A percentile compares a stretch with the other conserved stretches of the same genome.
Conservation (phyloP, 768 basidiomycete species). For the Boletus coccyginus region DNA sequence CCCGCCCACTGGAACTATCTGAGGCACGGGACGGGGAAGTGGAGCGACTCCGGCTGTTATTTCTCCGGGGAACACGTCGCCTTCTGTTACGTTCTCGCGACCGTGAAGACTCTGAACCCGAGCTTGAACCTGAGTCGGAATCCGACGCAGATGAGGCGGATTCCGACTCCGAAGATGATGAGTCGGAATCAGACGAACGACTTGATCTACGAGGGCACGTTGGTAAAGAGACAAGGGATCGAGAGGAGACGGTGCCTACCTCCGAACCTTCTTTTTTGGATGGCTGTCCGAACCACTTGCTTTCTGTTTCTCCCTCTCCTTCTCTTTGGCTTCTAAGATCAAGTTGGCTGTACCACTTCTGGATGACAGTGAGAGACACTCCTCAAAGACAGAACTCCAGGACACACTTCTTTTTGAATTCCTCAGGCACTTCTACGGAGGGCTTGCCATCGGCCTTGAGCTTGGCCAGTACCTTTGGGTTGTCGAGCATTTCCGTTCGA, state of each 20-base stretch:
- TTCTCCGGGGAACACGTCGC: constrained; percentile 36
- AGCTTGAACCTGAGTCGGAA: constrained; percentile 38
- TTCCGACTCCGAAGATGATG: constrained; percentile 26
- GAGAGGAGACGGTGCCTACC: constrained; percentile 35
- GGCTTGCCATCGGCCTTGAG: constrained; percentile 70
- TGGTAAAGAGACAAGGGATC: background rate
- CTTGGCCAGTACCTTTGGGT: constrained; percentile 65
- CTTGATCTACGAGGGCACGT: constrained; percentile 29
- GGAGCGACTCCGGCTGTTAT: constrained; percentile 23
- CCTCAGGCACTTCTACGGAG: constrained; percentile 83
- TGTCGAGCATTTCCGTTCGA: constrained; percentile 81
- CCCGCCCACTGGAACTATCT: constrained; percentile 8
- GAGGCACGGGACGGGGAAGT: constrained; percentile 19
- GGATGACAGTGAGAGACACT: constrained; percentile 5
- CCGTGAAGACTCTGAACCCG: constrained; percentile 46
- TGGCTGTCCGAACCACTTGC: constrained; percentile 27
- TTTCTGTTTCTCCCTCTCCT: constrained; percentile 54
- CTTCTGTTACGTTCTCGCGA: constrained; percentile 41
- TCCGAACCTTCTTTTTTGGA: constrained; percentile 36
- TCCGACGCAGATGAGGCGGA: constrained; percentile 36
- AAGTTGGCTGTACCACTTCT: constrained; percentile 81
- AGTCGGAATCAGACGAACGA: constrained; percentile 27
- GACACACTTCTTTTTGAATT: constrained; percentile 79
- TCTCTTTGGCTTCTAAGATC: constrained; percentile 82
- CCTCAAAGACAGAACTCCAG: background rate